Evolutionary conservation across 176 grass and related monocot species (phyloP), one percentile per base, ranked within the genome.

Genomic region (Puccinellia tenuiflora): DNA sequence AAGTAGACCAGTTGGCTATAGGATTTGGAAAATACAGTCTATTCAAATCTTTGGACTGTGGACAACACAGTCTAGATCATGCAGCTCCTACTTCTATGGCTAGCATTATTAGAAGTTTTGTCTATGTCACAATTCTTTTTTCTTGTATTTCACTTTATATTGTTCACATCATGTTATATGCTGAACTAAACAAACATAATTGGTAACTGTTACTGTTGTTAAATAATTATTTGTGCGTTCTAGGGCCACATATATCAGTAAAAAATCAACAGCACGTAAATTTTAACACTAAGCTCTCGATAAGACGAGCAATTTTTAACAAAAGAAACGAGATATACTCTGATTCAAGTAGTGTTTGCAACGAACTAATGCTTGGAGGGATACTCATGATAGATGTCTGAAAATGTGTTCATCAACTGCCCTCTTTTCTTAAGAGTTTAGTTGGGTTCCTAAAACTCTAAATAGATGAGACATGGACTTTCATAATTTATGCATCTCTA

Each of bases 171-270:
- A 65, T 74, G 29, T 61, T 75, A 59, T 31, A 66, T 65, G 29
- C 28, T 84, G 81, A 47, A 83, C 25, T 73, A 50, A 61, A n/a
- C 20, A 73, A 63, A 83, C 42, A 5, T 7, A 39, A 39, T 38
- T 4, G 10, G 20, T 56, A 51, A 51, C 24, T 61, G 11, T 55
- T 42, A 82, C 68, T 83, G 20, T 60, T 31, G 34, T 42, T 43
- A 72, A 73, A 28, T 46, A 64, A 35, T 74, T 64, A 51, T 28
- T 43, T 46, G 22, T 71, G 22, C 15, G 12, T 25, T 40, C 39
- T 46, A 72, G 68, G 68, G 22, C 14, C 22, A 72, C 68, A 45
- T 9, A 45, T 9, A 72, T 43, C 38, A 29, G 68, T 72, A 71
- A 69, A 38, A 69, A 38, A 40, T 68, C 10, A 68, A 45, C 14